Base-by-base conservation (phyloP, 2,329 filamentous ascomycete species). In the Penicillium sp. region DNA sequence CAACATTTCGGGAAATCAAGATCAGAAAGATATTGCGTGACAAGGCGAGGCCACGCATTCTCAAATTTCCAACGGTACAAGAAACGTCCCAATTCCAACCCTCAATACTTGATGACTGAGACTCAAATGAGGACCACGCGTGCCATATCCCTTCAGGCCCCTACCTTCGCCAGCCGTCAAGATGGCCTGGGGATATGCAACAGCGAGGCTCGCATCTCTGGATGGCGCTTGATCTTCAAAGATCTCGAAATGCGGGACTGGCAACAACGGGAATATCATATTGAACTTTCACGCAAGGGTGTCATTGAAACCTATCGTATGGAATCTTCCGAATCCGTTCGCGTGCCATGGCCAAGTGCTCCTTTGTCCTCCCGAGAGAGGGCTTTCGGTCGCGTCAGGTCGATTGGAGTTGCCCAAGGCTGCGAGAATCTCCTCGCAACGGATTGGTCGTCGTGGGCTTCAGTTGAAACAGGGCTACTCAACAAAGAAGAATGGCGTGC, bases 1-100 rank as follows among this genome's bases (percentile, higher is more conserved):
- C 56, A 36, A 59, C 39, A 49, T 59, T 59, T 24, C 56, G 46
- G 14, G 56, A 55, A 13, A 59, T 40, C 22, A 31, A 31, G 31
- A 31, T 31, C 9, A 31, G 31, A 10, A 31, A 31, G 7, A 31
- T 9, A 31, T 31, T 31, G 31, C 2, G 31, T 31, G 31, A 31
- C 31, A 9, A 31, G 31, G 31, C 6, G 7, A 31, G 31, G 31
- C 6, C 7, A 31, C 1, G 7, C 7, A 31, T 3, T 31, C 31
- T 2, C 6, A 10, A 31, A 10, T 31, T 31, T 31, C 7, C 1
- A 31, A 31, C 31, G 7, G 31, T 9, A 31, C 9, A 31, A 2
- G 7, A 41, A 39, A 24, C 14, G 13, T 16, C 9, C 11, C 19
- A 16, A 43, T 16, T 6, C 11, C 19, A 16, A 43, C 22, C 14